phyloP scores from a whole-genome alignment of 257 asterid species.

The Capsicum chinense region DNA sequence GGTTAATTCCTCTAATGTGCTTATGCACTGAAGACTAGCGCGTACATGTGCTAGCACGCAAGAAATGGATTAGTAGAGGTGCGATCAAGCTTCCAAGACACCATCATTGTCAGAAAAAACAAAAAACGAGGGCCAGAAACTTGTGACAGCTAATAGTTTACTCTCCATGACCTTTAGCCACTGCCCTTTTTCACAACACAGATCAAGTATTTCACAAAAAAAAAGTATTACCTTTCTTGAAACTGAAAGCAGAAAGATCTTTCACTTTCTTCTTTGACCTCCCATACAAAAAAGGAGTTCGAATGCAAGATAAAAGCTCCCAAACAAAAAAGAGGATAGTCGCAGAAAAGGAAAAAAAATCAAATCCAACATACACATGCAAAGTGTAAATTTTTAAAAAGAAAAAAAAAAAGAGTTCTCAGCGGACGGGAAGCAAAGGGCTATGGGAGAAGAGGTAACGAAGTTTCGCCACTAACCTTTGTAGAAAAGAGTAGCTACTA shows the following conservation, averaged over 20 bases:
- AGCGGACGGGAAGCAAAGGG: neutral
- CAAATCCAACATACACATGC: conserved; percentile 1
- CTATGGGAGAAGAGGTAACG: neutral
- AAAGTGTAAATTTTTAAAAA: neutral
- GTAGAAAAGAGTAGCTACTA: neutral
- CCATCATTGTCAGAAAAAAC: neutral
- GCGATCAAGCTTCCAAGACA: conserved; percentile 1
- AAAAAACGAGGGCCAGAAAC: neutral
- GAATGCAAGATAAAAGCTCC: neutral
- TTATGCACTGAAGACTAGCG: no score
- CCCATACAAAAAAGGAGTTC: neutral
- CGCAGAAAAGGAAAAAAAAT: neutral
- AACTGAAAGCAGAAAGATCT: neutral
- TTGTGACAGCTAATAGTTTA: neutral
- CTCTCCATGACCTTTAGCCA: conserved; percentile 2
- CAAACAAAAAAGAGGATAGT: neutral
- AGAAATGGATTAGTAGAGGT: neutral
- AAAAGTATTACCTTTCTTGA: neutral
- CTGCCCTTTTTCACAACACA: neutral
- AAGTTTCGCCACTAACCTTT: conserved; percentile 10
- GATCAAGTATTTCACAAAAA: neutral
- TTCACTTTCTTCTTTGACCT: neutral
- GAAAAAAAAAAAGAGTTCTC: neutral
- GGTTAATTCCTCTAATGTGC: neutral
- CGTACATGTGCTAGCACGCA: no score